Base-by-base conservation (phyloP, 306 rosid species). In the Dicorynia guianensis region DNA sequence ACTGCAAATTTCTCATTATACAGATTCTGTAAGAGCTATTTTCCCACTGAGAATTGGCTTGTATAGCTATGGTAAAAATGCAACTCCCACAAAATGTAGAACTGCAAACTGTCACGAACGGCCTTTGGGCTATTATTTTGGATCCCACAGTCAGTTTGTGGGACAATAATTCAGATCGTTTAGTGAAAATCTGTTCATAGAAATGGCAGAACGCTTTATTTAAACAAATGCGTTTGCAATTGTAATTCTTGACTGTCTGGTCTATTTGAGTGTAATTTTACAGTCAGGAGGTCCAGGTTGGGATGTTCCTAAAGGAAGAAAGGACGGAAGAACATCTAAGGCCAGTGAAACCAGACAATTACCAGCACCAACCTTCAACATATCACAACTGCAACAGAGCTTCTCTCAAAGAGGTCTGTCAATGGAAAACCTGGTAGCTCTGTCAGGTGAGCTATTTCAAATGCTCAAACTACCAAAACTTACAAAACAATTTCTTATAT, bases 201-300 rank as follows among this genome's bases (percentile, higher is more conserved):
- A n/a, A n/a, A n/a, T n/a, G n/a, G n/a, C n/a, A n/a, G n/a, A n/a
- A n/a, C n/a, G n/a, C n/a, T 50, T 7, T 12, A 69, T 11, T 55
- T 35, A 35, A 70, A 3, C 30, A 57, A 9, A 18, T 39, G 61
- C 17, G 34, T 30, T 35, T 39, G 36, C 60, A 50, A 11, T 25
- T 1, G 30, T 25, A 25, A 25, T 68, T 70, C 39, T 56, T 59
- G 47, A 81, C 67, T 50, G 20, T 55, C 46, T 63, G 38, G 30
- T 67, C n/a, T 54, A 42, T 34, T 40, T 72, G 42, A n/a, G 1
- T 72, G 62, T 48, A 42, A 39, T 56, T 76, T 33, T 72, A 34
- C 81, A 94, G 98, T 83, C 96, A 20, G 97, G 97, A 84, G 98
- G 97, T 33, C 97, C 98, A 39, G 34, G 33, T 11, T 94, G 98